Conservation (phyloP, 352 stramenopile genomes). For the Saprolegnia diclina region DNA sequence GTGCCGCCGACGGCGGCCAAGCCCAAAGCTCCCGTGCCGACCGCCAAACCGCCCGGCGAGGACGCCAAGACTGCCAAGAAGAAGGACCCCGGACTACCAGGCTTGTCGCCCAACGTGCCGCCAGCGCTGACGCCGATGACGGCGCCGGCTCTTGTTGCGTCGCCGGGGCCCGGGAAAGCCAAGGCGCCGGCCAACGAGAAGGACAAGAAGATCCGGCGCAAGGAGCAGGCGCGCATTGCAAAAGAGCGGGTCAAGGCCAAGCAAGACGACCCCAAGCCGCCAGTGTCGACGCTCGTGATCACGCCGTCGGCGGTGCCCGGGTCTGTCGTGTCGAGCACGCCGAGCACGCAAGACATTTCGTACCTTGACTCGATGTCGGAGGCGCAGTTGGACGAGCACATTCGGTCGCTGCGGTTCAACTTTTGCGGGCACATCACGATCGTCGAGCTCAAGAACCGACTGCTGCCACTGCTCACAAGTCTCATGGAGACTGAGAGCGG, state of each 20-base stretch:
- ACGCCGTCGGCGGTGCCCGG: background rate
- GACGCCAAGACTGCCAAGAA: constrained; percentile 1
- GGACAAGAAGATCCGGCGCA: constrained; percentile 78
- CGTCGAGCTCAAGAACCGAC: constrained; percentile 70
- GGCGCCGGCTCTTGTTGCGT: background rate
- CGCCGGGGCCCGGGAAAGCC: constrained; percentile 32
- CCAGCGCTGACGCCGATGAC: background rate
- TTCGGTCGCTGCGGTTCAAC: constrained; percentile 83
- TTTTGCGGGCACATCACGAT: constrained; percentile 83
- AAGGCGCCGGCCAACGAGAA: constrained; percentile 84
- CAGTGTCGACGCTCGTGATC: background rate
- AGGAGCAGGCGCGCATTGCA: constrained; percentile 74
- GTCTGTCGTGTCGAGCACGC: background rate
- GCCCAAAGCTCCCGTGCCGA: background rate
- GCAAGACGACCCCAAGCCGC: constrained; percentile 28
- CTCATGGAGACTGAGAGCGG: constrained; percentile 86
- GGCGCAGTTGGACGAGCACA: constrained; percentile 81
- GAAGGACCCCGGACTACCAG: constrained; percentile 1
- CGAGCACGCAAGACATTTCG: constrained; percentile 63
- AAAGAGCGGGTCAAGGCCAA: constrained; percentile 53
- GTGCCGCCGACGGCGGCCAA: background rate
- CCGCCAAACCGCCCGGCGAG: background rate
- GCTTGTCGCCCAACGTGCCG: background rate
- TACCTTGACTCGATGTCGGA: constrained; percentile 84
- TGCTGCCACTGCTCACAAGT: constrained; percentile 78